A percentile compares a stretch with the other conserved stretches of the same genome.
phyloP scores from a whole-genome alignment of 176 grass and related monocot species.

The Carex pumila region DNA sequence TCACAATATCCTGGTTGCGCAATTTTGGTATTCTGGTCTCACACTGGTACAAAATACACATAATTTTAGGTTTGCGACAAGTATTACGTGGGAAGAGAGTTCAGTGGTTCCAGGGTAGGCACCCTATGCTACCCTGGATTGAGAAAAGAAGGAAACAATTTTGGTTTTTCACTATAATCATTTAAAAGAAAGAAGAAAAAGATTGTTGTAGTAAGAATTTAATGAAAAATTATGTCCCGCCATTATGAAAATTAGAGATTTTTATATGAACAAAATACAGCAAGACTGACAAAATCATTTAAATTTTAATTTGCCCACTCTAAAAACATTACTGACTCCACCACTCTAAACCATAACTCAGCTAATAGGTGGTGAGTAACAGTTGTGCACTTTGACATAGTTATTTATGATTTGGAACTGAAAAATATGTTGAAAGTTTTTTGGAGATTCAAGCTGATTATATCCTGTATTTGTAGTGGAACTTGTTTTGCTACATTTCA shows the following conservation, averaged over 20 bases:
- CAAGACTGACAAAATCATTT: neutral
- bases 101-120: neutral
- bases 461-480: neutral
- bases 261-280: neutral
- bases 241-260: neutral
- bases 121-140: neutral
- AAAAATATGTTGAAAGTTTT: neutral
- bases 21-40: conserved; percentile 75
- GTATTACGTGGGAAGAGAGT: neutral
- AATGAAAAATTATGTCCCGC: neutral
- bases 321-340: neutral
- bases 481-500: neutral
- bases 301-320: neutral
- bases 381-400: neutral
- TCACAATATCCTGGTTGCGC: conserved; percentile 56
- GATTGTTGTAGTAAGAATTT: neutral
- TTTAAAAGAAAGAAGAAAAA: neutral
- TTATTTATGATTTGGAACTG: neutral
- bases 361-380: neutral
- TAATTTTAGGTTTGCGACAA: conserved; percentile 3
- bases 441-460: neutral
- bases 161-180: neutral
- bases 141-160: neutral
- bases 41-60: conserved; percentile 39
- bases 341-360: neutral